Evolutionary conservation across 2,329 filamentous ascomycete species (phyloP).

Genomic region (Calonectria hawksworthii): DNA sequence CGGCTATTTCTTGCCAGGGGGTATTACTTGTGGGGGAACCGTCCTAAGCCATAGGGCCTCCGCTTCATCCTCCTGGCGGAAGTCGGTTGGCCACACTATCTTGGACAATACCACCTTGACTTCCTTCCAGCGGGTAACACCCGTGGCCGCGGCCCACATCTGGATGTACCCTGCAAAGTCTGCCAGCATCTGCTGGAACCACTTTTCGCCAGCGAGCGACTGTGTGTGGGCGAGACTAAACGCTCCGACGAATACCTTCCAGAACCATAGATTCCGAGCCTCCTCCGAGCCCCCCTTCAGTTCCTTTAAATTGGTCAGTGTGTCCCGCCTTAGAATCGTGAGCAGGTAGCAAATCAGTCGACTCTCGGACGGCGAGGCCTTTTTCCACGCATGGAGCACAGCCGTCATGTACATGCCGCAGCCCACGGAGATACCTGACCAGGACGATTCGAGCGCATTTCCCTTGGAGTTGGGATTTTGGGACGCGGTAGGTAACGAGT

Average conservation of each 20-base stretch:
- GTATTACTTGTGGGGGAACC: background rate
- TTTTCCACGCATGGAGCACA: background rate
- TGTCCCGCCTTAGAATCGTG: background rate
- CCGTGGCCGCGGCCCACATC: background rate
- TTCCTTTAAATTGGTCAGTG: background rate
- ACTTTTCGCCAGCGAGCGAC: background rate
- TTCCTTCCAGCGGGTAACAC: background rate
- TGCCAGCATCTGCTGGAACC: background rate
- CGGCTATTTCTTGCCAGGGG: no score
- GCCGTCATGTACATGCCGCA: conserved; percentile 4
- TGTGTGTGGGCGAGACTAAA: background rate
- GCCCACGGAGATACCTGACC: background rate
- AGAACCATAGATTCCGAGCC: background rate
- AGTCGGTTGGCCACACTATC: background rate
- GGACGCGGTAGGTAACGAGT: background rate
- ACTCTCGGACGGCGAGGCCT: background rate
- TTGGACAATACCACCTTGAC: background rate
- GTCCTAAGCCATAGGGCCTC: background rate
- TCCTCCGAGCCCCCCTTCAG: background rate
- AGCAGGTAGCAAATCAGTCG: background rate
- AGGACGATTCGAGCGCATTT: background rate
- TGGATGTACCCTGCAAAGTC: background rate
- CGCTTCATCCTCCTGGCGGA: background rate
- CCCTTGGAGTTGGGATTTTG: background rate
- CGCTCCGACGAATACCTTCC: background rate